Evolutionary conservation across 164 flowering plant species (phyloP), one percentile per base, ranked within the genome.

Genomic region (Sextonia rubra): DNA sequence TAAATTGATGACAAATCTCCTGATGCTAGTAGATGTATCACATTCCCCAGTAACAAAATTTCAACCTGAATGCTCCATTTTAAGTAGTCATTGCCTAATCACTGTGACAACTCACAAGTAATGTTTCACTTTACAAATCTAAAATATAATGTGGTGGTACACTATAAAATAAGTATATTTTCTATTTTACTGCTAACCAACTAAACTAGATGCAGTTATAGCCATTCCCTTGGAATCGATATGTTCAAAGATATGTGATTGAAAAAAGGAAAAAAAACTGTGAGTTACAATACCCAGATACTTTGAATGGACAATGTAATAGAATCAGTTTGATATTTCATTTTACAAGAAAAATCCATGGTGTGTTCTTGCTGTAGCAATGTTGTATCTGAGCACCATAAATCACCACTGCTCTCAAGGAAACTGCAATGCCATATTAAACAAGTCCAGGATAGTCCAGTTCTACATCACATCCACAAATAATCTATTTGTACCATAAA

Each of bases 111-210:
- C n/a, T n/a, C n/a, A n/a, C n/a, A 22, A 61, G 61, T 64, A 64
- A 17, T 64, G 47, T 18, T 64, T 64, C 26, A 20, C 44, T 37
- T 66, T 25, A n/a, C 69, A 66, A 66, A 66, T 7, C 24, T 66
- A 37, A 44, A 66, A 32, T 14, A 66, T 37, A 37, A n/a, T 44
- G 15, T 20, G 0, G 52, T 18, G 44, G 26, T 66, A n/a, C 24
- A 44, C 22, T 44, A 23, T 11, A 6, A 23, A 66, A 23, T 37
- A 49, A 66, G 49, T 18, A 66, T 20, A 32, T 7, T 18, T 15
- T n/a, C 22, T 66, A 7, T 47, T 37, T 37, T 37, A 37, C 44
- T 37, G 11, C 44, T 37, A 17, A 66, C 26, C 23, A 44, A 66
- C 48, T 6, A 44, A 66, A 32, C 44, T 52, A 37, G 22, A 66